Evolutionary conservation across 495 filamentous ascomycete species (phyloP).

Genomic region (Aspergillus incahuasiensis): DNA sequence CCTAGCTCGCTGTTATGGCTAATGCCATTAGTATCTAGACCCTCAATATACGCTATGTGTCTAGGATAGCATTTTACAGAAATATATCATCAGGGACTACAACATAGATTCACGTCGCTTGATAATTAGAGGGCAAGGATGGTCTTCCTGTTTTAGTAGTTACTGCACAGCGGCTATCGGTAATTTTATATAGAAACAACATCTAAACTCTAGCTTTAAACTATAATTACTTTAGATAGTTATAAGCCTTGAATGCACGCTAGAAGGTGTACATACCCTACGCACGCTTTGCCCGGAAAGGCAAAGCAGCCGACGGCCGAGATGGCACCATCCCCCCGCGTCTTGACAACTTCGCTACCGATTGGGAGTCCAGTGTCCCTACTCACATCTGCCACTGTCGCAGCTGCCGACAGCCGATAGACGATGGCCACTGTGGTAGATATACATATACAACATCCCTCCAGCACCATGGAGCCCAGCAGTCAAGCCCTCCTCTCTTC

Average conservation of each 20-base stretch:
- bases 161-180: no score
- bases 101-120: no score
- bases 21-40: neutral
- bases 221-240: no score
- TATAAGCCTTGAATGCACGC: no score
- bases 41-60: neutral
- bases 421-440: slow-evolving; percentile 15
- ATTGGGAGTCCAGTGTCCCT: neutral
- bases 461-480: neutral
- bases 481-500: no score
- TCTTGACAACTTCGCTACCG: neutral
- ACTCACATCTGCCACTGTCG: neutral
- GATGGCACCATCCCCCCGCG: slow-evolving; percentile 10
- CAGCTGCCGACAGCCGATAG: slow-evolving; percentile 28
- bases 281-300: no score
- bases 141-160: no score
- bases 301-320: slow-evolving; percentile 11
- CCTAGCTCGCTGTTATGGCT: neutral
- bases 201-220: no score
- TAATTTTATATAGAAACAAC: no score
- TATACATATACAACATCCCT: neutral
- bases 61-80: neutral
- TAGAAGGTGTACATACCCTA: no score
- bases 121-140: no score
- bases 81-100: neutral